Conservation (phyloP, 2,329 filamentous ascomycete species). For the Piedraia hortae region DNA sequence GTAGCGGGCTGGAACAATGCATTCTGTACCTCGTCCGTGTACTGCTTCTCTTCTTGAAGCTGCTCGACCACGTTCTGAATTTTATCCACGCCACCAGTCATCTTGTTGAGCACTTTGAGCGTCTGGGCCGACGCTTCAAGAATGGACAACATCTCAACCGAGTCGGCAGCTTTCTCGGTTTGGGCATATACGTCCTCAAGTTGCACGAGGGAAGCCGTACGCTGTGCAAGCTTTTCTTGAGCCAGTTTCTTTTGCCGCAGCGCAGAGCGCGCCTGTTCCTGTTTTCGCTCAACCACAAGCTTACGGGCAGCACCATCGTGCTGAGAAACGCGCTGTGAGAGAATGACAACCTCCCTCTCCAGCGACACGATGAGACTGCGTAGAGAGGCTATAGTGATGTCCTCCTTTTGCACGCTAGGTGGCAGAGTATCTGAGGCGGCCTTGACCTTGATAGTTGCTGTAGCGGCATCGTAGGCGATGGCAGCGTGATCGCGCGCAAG, state of each 20-base stretch:
- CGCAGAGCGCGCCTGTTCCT: conserved; percentile 45
- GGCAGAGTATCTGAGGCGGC: conserved; percentile 18
- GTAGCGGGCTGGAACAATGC: conserved; percentile 34
- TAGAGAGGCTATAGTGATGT: conserved; percentile 56
- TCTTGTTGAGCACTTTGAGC: conserved; percentile 42
- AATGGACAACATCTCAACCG: conserved; percentile 55
- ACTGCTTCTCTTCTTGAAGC: conserved; percentile 49
- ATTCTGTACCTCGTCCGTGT: conserved; percentile 55
- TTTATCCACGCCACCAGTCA: conserved; percentile 47
- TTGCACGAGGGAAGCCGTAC: conserved; percentile 47
- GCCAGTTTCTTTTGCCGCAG: conserved; percentile 61
- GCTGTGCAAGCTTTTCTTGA: conserved; percentile 42
- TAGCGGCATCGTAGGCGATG: conserved; percentile 7
- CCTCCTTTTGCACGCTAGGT: conserved; percentile 41
- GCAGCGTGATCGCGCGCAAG: conserved; percentile 24
- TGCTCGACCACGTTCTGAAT: conserved; percentile 52
- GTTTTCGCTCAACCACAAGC: conserved; percentile 46
- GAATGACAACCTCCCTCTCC: conserved; percentile 33
- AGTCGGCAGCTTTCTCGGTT: conserved; percentile 63
- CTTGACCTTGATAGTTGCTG: conserved; percentile 45
- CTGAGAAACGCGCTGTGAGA: conserved; percentile 26
- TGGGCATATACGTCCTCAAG: conserved; percentile 60
- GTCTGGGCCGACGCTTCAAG: conserved; percentile 56
- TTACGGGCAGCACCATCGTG: conserved; percentile 32
- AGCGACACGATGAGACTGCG: conserved; percentile 44